A percentile compares a stretch with the other conserved stretches of the same genome.
Conservation (phyloP, 148 eudicot genomes). For the Amaranthus cruentus region DNA sequence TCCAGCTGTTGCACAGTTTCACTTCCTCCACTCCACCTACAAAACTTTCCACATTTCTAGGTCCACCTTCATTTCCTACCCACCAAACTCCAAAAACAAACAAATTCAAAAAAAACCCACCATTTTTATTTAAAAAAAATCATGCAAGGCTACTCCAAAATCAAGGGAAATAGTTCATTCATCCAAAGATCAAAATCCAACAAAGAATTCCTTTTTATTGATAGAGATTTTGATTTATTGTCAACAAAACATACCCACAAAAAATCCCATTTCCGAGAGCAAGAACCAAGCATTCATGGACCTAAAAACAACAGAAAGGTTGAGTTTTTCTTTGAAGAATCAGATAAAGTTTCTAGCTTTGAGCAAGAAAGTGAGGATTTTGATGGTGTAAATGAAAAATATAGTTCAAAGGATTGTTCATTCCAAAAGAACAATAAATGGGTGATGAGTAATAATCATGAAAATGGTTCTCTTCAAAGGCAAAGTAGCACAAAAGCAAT, state of each 20-base stretch:
- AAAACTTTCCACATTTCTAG: constrained; percentile 12
- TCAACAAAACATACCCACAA: constrained; percentile 1
- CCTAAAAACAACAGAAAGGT: not conserved
- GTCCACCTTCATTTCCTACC: constrained; percentile 13
- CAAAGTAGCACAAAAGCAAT: constrained; percentile 29
- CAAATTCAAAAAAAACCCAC: not conserved
- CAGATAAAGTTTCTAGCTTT: not conserved
- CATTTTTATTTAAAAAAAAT: not conserved
- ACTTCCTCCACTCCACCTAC: constrained; percentile 10
- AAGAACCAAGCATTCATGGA: constrained; percentile 1
- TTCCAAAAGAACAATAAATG: constrained; percentile 13
- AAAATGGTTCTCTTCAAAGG: constrained; percentile 14
- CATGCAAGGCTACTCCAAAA: constrained; percentile 29
- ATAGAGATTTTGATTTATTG: constrained; percentile 17
- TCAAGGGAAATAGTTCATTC: constrained; percentile 23
- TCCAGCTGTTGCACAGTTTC: constrained; percentile 13
- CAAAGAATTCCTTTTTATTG: constrained; percentile 28
- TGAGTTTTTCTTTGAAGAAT: constrained; percentile 4
- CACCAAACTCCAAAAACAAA: not conserved
- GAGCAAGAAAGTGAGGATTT: not conserved
- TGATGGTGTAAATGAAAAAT: not conserved
- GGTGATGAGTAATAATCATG: not conserved
- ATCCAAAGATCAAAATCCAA: constrained; percentile 19
- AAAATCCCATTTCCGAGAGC: constrained; percentile 7
- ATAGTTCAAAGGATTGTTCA: not conserved